phyloP scores from a whole-genome alignment of 352 stramenopile species.

The Globisporangium apiculatum region DNA sequence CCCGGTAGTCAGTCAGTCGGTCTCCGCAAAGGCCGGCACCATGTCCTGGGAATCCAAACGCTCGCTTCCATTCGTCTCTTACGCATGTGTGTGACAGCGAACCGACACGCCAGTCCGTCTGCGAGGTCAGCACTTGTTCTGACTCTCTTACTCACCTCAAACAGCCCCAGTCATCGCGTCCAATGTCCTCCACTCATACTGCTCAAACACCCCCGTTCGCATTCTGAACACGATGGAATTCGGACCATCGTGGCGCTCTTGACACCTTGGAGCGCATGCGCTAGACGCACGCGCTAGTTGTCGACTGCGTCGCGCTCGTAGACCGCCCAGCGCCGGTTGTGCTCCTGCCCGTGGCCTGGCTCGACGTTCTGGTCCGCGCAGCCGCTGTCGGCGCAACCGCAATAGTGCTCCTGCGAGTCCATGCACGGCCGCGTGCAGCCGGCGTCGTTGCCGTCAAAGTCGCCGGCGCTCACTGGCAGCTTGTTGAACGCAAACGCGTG shows the following conservation, averaged over 20 bases:
- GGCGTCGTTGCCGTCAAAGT: conserved; percentile 74
- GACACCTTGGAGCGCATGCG: neutral
- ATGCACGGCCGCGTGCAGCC: conserved; percentile 75
- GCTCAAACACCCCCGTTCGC: neutral
- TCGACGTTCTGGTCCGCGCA: conserved; percentile 68
- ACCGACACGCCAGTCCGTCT: too few relatives aligned
- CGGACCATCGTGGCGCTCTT: neutral
- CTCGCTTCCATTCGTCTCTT: too few relatives aligned
- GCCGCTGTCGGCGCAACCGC: conserved; percentile 77
- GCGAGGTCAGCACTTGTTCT: too few relatives aligned
- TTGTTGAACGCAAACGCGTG: conserved; percentile 90
- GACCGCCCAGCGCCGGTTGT: conserved; percentile 87
- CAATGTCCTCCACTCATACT: too few relatives aligned
- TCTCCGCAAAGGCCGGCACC: too few relatives aligned
- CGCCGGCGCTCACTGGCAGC: conserved; percentile 48
- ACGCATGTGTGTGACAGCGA: too few relatives aligned
- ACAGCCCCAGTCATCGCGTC: too few relatives aligned
- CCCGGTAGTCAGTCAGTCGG: too few relatives aligned
- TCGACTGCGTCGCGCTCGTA: conserved; percentile 61
- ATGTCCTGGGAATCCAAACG: too few relatives aligned
- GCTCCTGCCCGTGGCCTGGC: conserved; percentile 71
- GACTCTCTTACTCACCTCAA: too few relatives aligned
- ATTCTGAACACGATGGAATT: neutral
- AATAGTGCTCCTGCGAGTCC: conserved; percentile 69
- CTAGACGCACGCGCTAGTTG: conserved; percentile 1